These are phyloP conservation scores for Xylaria castorea DNA, from an alignment of 495 filamentous ascomycete genomes.

Conservation along the genomic window DNA sequence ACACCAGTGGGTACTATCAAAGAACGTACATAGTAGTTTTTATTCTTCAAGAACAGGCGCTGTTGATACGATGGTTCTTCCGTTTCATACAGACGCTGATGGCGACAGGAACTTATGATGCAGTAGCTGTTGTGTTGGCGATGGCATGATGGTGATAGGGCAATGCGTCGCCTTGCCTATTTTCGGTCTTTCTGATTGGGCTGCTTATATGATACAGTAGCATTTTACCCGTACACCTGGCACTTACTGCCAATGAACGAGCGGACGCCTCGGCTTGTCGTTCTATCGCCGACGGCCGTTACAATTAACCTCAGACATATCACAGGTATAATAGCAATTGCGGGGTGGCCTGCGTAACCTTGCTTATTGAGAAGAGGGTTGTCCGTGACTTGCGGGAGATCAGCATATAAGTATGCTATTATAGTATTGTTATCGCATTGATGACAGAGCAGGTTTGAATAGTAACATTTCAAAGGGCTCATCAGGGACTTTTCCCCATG, in stretches of 20 bases:
- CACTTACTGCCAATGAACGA: background rate
- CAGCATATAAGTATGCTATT: slow-evolving; percentile 16
- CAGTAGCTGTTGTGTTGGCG: slow-evolving; percentile 13
- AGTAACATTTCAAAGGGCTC: background rate
- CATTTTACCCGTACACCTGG: background rate
- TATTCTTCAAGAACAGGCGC: background rate
- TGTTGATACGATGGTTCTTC: slow-evolving; percentile 5
- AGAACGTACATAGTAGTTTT: background rate
- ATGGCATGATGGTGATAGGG: slow-evolving; percentile 14
- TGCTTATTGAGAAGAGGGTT: background rate
- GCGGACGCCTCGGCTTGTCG: background rate
- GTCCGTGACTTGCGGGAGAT: slow-evolving; percentile 14
- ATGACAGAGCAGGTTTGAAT: background rate
- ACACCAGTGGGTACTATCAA: background rate
- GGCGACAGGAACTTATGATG: slow-evolving; percentile 13
- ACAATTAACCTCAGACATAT: background rate
- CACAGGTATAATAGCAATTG: background rate
- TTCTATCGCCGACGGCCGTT: background rate
- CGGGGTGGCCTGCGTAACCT: slow-evolving; percentile 13
- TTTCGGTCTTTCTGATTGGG: background rate
- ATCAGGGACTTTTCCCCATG: background rate
- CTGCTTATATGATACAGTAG: slow-evolving; percentile 6
- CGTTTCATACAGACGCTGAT: slow-evolving; percentile 4
- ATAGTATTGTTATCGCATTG: background rate
- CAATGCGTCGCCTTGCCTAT: background rate